Base-by-base conservation (phyloP, 805 yeast species). In the Suhomyces vadensis region DNA sequence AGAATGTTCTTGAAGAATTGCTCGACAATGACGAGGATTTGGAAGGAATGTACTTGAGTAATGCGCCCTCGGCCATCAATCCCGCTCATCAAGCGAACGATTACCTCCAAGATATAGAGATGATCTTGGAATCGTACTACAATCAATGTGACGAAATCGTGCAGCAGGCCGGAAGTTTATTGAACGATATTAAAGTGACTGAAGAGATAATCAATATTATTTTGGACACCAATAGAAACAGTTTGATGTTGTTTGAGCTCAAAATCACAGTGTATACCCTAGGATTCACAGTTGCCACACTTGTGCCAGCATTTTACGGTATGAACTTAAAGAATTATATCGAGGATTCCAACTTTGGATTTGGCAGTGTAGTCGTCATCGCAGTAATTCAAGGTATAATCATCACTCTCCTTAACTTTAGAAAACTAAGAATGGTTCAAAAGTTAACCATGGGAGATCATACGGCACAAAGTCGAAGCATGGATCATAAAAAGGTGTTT, bases 191-290 rank as follows among this genome's bases (percentile, higher is more conserved):
- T 54, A 82, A 82, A 57, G 87, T 94, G 11, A 91, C 97, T 0
- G 97, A 90, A 59, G 97, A 91, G 56, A 87, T 91, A 58, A 91
- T 88, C 47, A 90, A 90, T 58, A 90, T 91, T 55, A 90, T 91
- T 48, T 65, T 91, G 43, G 97, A 91, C 63, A 88, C 97, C 2
- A 89, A 89, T 57, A 80, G 97, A 68, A 91, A 91, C 65, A 81
- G 95, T 3, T 69, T 91, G 49, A 88, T 91, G 95, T 74, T 91
- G 44, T 82, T 85, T 53, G 96, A 91, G 57, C 69, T 91, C 50
- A 85, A 87, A 55, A 81, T 90, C 11, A 81, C 95, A 0, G 85
- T 91, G 20, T 87, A 87, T 50, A 88, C 97, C 0, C 63, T 91
- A 26, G 95, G 96, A 0, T 78, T 87, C 57, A 86, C 96, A 0